Evolutionary conservation across 352 stramenopile species (phyloP).

Genomic region (Globisporangium radiosum): DNA sequence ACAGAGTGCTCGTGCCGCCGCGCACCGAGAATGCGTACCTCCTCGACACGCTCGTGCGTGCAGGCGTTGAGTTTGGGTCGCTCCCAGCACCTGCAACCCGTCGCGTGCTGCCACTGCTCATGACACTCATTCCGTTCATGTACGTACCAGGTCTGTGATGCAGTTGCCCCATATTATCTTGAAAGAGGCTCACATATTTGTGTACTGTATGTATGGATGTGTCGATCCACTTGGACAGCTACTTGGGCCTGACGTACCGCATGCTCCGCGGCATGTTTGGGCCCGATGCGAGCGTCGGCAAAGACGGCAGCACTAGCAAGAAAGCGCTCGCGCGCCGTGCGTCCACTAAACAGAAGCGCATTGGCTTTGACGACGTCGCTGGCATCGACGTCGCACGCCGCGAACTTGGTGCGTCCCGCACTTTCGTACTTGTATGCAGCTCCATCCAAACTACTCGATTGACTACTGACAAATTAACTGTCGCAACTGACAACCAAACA

Average conservation of each 20-base stretch:
- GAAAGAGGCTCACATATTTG: no score
- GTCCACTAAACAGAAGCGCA: slow-evolving; percentile 23
- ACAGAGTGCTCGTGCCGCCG: slow-evolving; percentile 65
- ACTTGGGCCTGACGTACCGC: slow-evolving; percentile 78
- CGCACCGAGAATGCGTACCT: slow-evolving; percentile 68
- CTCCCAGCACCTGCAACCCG: slow-evolving; percentile 37
- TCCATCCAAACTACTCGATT: no score
- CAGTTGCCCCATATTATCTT: neutral
- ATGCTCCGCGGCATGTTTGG: slow-evolving; percentile 72
- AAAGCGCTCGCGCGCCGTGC: slow-evolving; percentile 24
- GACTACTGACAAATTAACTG: no score
- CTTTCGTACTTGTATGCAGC: no score
- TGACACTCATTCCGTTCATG: slow-evolving; percentile 73
- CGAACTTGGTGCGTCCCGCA: slow-evolving; percentile 57
- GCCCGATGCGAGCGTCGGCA: slow-evolving; percentile 41
- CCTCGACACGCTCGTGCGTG: slow-evolving; percentile 47
- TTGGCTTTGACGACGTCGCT: slow-evolving; percentile 91
- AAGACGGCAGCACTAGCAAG: slow-evolving; percentile 53
- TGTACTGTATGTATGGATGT: neutral
- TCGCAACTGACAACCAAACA: no score
- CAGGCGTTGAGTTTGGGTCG: slow-evolving; percentile 68
- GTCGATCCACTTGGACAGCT: slow-evolving; percentile 19
- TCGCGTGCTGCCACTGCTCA: slow-evolving; percentile 40
- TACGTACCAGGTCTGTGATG: slow-evolving; percentile 10
- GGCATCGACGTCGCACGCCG: slow-evolving; percentile 92